Percentiles rank a stretch among this genome's conserved stretches.
phyloP scores from a whole-genome alignment of 768 basidiomycete species.

The Lentinus tigrinus region DNA sequence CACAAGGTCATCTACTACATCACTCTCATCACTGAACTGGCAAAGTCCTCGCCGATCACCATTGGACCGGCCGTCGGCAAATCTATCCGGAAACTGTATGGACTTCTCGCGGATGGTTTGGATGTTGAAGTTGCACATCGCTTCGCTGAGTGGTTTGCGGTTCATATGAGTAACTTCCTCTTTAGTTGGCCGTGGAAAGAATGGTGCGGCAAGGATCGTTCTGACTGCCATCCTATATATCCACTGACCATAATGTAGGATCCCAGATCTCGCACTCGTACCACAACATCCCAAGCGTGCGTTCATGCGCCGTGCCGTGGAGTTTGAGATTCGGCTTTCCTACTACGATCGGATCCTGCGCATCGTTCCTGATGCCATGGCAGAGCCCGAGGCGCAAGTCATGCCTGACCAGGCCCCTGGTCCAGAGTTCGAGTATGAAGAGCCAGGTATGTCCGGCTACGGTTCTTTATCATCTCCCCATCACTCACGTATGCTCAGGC shows the following conservation, averaged over 20 bases:
- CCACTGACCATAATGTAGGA: constrained; percentile 46
- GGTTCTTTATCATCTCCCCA: too few relatives aligned
- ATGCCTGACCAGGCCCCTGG: constrained; percentile 74
- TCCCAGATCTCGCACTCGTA: constrained; percentile 75
- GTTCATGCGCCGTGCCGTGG: constrained; percentile 84
- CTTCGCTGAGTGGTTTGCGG: constrained; percentile 92
- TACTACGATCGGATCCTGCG: constrained; percentile 92
- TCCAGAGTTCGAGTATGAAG: constrained; percentile 82
- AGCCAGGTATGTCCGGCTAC: constrained; percentile 53
- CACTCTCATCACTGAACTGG: constrained; percentile 87
- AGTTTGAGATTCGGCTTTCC: constrained; percentile 86
- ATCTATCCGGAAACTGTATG: constrained; percentile 86
- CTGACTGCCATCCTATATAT: neutral
- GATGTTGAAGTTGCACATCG: constrained; percentile 82
- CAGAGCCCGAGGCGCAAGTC: constrained; percentile 56
- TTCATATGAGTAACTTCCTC: constrained; percentile 96
- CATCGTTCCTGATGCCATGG: constrained; percentile 83
- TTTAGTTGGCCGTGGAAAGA: constrained; percentile 99
- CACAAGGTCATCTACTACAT: constrained; percentile 85
- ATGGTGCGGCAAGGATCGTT: constrained; percentile 60
- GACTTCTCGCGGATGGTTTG: constrained; percentile 75
- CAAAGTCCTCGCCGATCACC: constrained; percentile 88
- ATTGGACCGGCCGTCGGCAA: constrained; percentile 97
- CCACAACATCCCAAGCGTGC: constrained; percentile 81
- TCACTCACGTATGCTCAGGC: constrained; percentile 40